Evolutionary conservation across 2,329 filamentous ascomycete species (phyloP), one percentile per base, ranked within the genome.

Genomic region (Lecanicillium sp.): DNA sequence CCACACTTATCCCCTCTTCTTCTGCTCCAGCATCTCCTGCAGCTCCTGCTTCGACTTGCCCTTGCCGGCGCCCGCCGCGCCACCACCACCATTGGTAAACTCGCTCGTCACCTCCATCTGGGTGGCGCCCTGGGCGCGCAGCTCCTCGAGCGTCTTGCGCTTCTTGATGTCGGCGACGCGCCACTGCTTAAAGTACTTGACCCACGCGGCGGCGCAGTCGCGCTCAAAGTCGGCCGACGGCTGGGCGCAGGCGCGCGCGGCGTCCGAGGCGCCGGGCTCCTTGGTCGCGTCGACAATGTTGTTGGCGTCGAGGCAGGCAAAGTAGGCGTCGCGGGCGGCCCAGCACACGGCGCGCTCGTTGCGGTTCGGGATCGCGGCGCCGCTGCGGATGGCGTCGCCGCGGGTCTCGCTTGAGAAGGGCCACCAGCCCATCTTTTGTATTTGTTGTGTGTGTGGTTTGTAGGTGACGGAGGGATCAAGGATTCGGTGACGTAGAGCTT

Each of bases 141-240:
- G 75, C 56, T 79, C 77, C 52, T 84, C 81, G 47, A 95, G 68
- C 17, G 87, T 84, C 63, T 81, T 71, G 55, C 85, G 82, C 63
- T 90, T 87, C 52, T 94, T 85, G 55, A 85, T 75, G 51, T 98
- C 92, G 65, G 94, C 90, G 27, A 97, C 87, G 53, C 92, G 75
- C 66, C 88, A 84, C 64, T 96, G 89, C 71, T 97, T 96, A 66
- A 98, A 98, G 64, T 98, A 97, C 64, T 88, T 87, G 44, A 96
- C 92, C 92, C 92, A 98, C 57, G 88, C 89, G 43, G 71, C 74
- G 14, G 88, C 87, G 61, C 92, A 98, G 57, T 90, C 85, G 51
- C 74, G 72, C 64, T 94, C 87, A 54, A 97, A 94, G 42, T 70
- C 74, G 20, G 52, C 56, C 17, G 55, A 54, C 57, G 71, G 57